Evolutionary conservation across 495 filamentous ascomycete genomes (phyloP).

Genomic region (Podospora pseudocomata): DNA sequence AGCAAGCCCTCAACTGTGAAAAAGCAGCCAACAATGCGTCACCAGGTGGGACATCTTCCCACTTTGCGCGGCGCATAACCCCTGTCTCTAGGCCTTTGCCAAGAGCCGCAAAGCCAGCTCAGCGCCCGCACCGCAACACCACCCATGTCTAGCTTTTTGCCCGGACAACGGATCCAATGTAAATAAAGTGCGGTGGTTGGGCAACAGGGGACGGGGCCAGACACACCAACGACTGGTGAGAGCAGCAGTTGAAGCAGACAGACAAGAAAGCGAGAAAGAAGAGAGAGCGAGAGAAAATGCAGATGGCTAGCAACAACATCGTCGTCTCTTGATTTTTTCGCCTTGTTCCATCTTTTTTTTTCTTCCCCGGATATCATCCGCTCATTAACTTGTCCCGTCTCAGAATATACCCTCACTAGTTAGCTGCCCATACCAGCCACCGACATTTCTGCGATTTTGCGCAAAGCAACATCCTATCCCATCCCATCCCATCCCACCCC

Average conservation of each 20-base stretch:
- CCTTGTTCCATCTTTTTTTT: neutral
- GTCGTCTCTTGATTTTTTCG: neutral
- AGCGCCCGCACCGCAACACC: constrained; percentile 1
- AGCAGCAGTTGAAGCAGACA: neutral
- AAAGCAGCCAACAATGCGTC: constrained; percentile 14
- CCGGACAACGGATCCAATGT: constrained; percentile 32
- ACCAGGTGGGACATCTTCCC: constrained; percentile 13
- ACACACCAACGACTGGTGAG: neutral
- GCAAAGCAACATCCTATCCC: neutral
- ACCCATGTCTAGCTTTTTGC: constrained; percentile 15
- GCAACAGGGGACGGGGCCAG: constrained; percentile 14
- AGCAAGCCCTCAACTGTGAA: neutral
- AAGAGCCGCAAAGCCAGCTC: neutral
- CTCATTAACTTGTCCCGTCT: neutral
- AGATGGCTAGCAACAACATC: neutral
- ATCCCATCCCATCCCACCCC: neutral
- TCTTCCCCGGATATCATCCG: neutral
- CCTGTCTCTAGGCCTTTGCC: constrained; percentile 14
- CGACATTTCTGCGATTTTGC: neutral
- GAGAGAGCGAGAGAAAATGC: neutral
- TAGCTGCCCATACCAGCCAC: neutral
- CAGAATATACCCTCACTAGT: constrained; percentile 1
- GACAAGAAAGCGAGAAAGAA: neutral
- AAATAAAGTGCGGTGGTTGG: constrained; percentile 38
- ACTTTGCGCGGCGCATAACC: constrained; percentile 15